Base-by-base conservation (phyloP, 768 basidiomycete species). In the Ramaria sp. region DNA sequence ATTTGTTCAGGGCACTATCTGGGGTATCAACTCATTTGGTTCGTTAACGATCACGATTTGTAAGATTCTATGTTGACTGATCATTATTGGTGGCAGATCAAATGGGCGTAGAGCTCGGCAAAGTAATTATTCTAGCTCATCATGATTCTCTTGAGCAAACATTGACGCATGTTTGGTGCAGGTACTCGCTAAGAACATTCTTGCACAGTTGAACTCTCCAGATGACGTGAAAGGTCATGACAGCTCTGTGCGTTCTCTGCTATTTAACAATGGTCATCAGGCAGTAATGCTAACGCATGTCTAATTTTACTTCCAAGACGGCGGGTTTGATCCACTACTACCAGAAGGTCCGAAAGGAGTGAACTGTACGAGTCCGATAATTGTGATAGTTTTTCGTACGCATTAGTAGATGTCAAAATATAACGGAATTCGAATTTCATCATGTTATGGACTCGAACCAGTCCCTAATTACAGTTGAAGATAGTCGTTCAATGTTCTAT, bases 1-100 rank as follows among this genome's bases (percentile, higher is more conserved):
- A 68, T 97, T 97, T 71, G 88, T 89, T 0, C 96, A 98, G 69
- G 96, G 96, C 67, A 86, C 89, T 46, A 78, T 98, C 58, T 98
- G 93, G 94, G 94, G 94, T 24, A 95, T 99, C 77, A 98, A 99
- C 77, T 93, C 91, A 3, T 98, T 91, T 69, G 94, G 91, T 91
- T 80, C 69, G 6, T n/a, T 46, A 43, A 9, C 20, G 24, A 31
- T 33, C 41, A 1, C 59, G 59, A 43, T 50, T 33, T 20, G 17
- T 34, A 34, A 5, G 24, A 30, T 38, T n/a, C 7, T 19, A 17
- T 43, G 9, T 17, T 52, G 31, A 31, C 54, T 45, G 43, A 38
- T 15, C 30, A 34, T 54, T 62, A 9, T 54, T 39, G 1, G 20
- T 51, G 59, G 15, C 64, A 91, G 91, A 98, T 70, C 96, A 98